phyloP scores from a whole-genome alignment of 2,329 filamentous ascomycete species.

The Madurella mycetomatis region DNA sequence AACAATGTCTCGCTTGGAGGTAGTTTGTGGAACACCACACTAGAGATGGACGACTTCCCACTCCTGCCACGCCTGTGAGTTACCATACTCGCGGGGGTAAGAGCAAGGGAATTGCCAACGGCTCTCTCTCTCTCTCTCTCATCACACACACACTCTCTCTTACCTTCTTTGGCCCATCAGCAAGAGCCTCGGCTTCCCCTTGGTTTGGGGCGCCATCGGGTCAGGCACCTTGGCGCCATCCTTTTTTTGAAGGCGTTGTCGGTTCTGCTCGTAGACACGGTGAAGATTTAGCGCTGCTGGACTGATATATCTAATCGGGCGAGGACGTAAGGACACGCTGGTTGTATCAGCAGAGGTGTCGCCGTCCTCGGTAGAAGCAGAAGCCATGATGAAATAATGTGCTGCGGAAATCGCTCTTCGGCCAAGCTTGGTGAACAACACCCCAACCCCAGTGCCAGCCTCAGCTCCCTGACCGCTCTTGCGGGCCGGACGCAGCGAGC shows the following conservation, averaged over 20 bases:
- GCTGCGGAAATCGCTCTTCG: not conserved
- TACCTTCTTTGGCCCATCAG: constrained; percentile 96
- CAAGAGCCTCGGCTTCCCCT: constrained; percentile 76
- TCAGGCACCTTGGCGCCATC: constrained; percentile 45
- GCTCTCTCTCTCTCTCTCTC: too few species aligned
- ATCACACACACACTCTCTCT: too few species aligned
- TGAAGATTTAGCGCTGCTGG: constrained; percentile 60
- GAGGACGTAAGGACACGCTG: constrained; percentile 27
- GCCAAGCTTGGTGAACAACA: not conserved
- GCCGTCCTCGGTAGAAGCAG: constrained; percentile 18
- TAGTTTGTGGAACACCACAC: constrained; percentile 98
- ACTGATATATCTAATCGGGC: constrained; percentile 42
- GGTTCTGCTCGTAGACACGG: constrained; percentile 59
- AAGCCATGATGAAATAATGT: constrained; percentile 25
- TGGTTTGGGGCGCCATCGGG: constrained; percentile 44
- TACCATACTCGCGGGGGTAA: not conserved
- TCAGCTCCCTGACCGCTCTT: constrained; percentile 6
- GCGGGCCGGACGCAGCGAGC: not conserved
- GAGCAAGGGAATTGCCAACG: not conserved
- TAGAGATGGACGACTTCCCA: constrained; percentile 96
- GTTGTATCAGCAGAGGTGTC: constrained; percentile 12
- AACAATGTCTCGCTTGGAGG: constrained; percentile 94
- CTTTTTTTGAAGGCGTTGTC: constrained; percentile 45
- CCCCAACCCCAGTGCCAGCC: not conserved
- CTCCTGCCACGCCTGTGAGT: constrained; percentile 55